These are phyloP conservation scores for Grosmannia penicillata DNA, from an alignment of 2,329 filamentous ascomycete species.

Conservation along the genomic window DNA sequence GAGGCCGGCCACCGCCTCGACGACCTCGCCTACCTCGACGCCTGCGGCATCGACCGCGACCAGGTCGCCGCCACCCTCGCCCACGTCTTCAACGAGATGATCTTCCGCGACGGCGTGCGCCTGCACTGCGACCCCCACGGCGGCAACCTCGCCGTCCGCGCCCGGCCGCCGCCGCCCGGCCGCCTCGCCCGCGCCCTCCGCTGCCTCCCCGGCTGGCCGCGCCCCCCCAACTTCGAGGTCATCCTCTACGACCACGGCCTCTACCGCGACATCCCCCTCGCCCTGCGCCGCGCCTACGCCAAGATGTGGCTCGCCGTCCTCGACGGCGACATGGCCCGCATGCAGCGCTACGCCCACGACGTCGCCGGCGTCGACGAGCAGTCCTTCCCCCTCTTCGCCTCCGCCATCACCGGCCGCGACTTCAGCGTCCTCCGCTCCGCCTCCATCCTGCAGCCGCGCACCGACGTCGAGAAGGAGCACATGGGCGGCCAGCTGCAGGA, in stretches of 20 bases:
- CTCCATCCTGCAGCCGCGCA: conserved; percentile 37
- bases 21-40: conserved; percentile 75
- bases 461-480: conserved; percentile 65
- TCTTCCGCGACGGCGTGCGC: conserved; percentile 78
- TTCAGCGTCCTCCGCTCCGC: conserved; percentile 58
- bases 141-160: conserved; percentile 77
- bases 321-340: conserved; percentile 68
- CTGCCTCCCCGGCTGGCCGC: conserved; percentile 21
- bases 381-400: conserved; percentile 89
- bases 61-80: conserved; percentile 87
- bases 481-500: conserved; percentile 76
- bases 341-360: conserved; percentile 80
- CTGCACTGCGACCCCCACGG: conserved; percentile 95
- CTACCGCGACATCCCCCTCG: conserved; percentile 77
- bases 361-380: conserved; percentile 80
- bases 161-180: neutral
- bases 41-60: conserved; percentile 78
- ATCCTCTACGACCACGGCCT: conserved; percentile 94
- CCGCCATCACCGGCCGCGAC: conserved; percentile 89
- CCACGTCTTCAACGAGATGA: conserved; percentile 98
- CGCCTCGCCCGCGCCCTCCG: neutral
- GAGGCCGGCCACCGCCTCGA: conserved; percentile 77
- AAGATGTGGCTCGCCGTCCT: conserved; percentile 97
- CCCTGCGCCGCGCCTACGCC: conserved; percentile 72
- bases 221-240: conserved; percentile 70